Conservation (phyloP, 1,284 basidiomycete species). For the Boletus holoroseus region DNA sequence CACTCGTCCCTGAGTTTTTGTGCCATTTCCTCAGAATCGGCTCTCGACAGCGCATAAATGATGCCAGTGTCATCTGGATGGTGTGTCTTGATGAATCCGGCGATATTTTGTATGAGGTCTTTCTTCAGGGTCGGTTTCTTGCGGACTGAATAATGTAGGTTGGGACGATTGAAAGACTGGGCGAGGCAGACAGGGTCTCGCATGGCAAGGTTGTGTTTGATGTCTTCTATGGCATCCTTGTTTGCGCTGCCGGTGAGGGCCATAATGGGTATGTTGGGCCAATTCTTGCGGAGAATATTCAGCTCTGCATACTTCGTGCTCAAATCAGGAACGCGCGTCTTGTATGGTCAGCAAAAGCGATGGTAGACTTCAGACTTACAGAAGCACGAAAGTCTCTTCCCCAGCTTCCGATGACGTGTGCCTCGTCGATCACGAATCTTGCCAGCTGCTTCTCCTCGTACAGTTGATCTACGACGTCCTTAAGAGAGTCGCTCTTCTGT, state of each 20-base stretch:
- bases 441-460: constrained; percentile 60
- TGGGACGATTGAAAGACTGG: constrained; percentile 91
- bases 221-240: constrained; percentile 70
- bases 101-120: constrained; percentile 62
- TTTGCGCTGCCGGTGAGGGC: constrained; percentile 95
- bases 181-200: constrained; percentile 54
- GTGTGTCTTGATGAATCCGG: constrained; percentile 60
- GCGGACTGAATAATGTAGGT: constrained; percentile 80
- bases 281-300: constrained; percentile 64
- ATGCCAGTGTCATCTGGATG: constrained; percentile 71
- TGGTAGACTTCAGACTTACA: constrained; percentile 40
- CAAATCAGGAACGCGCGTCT: constrained; percentile 7
- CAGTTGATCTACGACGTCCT: constrained; percentile 53
- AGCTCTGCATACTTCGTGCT: constrained; percentile 60
- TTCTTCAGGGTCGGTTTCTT: constrained; percentile 46
- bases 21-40: constrained; percentile 78
- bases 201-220: constrained; percentile 70
- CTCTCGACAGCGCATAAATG: constrained; percentile 77
- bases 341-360: neutral
- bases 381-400: constrained; percentile 78
- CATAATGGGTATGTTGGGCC: constrained; percentile 84
- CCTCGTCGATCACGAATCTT: constrained; percentile 94
- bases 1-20: constrained; percentile 52
- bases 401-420: constrained; percentile 88
- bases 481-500: constrained; percentile 56